Percentiles rank a stretch among this genome's conserved stretches.
phyloP scores from a whole-genome alignment of 169 alveolate genomes.

The Plasmodium gonderi region DNA sequence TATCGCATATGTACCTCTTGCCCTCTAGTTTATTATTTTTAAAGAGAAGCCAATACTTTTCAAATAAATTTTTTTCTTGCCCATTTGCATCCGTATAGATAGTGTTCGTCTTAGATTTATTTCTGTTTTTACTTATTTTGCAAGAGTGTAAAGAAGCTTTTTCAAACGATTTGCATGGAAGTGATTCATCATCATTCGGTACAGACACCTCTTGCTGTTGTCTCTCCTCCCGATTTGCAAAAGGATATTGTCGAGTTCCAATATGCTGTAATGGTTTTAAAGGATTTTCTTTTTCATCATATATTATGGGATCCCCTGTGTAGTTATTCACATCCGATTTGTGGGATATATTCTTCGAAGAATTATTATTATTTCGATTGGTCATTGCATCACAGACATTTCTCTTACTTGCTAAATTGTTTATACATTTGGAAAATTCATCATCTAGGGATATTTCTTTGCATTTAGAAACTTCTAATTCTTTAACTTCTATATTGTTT shows the following conservation, averaged over 20 bases:
- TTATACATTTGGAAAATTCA: conserved; percentile 61
- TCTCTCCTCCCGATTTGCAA: background rate
- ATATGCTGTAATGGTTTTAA: background rate
- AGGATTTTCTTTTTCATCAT: background rate
- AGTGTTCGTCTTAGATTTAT: background rate
- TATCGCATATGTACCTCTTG: conserved; percentile 54
- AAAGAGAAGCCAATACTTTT: conserved; percentile 59
- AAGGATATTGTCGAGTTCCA: background rate
- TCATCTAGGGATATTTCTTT: conserved; percentile 42
- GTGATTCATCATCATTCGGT: too few relatives aligned
- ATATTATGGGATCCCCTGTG: background rate
- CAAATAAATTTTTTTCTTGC: conserved; percentile 6
- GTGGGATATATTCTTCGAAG: background rate
- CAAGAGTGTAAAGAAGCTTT: background rate
- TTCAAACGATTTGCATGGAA: background rate
- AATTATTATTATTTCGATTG: background rate
- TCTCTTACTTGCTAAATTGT: conserved; percentile 25
- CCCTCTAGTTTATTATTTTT: conserved; percentile 63
- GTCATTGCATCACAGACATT: conserved; percentile 14
- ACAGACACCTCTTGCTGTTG: background rate
- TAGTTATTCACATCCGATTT: background rate
- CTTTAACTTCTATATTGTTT: conserved; percentile 72
- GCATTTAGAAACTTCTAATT: conserved; percentile 20
- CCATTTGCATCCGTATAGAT: background rate
- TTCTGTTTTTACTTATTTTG: background rate